phyloP scores from a whole-genome alignment of 2,329 filamentous ascomycete genomes.

The Fusarium sp. region DNA sequence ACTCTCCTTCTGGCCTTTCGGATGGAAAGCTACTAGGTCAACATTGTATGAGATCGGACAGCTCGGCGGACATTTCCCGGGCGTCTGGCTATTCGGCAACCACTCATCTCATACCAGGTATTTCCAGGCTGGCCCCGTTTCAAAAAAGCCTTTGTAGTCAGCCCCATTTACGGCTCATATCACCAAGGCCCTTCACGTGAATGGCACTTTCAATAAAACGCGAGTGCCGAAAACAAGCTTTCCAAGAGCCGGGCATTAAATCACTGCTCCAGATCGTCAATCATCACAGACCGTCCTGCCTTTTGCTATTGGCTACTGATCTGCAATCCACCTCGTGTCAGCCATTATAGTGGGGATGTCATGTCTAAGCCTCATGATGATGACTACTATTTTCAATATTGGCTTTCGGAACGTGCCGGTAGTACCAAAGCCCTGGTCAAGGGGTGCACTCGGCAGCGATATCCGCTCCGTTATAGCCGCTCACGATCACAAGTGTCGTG shows the following conservation, averaged over 20 bases:
- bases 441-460: not conserved
- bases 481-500: not conserved
- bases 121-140: not conserved
- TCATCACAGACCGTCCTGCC: fast-evolving
- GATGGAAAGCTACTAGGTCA: not conserved
- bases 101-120: fast-evolving
- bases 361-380: constrained; percentile 1
- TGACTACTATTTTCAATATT: not conserved
- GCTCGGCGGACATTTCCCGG: not conserved
- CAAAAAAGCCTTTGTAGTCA: not conserved
- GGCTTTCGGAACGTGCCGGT: not conserved
- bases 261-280: not conserved
- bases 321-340: not conserved
- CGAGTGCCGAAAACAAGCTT: not conserved
- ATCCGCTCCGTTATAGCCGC: constrained; percentile 6
- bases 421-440: not conserved
- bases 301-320: fast-evolving
- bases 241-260: not conserved
- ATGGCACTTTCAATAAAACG: not conserved
- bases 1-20: not conserved
- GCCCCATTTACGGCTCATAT: not conserved
- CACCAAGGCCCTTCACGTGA: not conserved
- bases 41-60: not conserved
- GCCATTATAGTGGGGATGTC: not conserved
- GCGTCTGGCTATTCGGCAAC: fast-evolving